These are phyloP conservation scores for Fusarium albidum DNA, from an alignment of 2,329 filamentous ascomycete species.

Conservation along the genomic window DNA sequence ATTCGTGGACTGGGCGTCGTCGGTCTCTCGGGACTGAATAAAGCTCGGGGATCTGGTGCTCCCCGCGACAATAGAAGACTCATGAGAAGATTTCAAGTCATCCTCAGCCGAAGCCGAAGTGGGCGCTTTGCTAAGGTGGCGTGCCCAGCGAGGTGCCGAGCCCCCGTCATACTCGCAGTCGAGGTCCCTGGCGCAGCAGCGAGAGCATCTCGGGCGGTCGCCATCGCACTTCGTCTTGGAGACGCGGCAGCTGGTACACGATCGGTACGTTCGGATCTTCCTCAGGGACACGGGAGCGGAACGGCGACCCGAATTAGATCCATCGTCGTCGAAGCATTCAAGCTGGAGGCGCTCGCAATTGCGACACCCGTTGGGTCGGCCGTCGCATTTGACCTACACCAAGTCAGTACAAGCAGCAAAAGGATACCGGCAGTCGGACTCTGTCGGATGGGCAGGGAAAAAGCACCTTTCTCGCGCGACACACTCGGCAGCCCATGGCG, in stretches of 20 bases:
- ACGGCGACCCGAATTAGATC: constrained; percentile 37
- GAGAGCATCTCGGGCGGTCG: constrained; percentile 49
- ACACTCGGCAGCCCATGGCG: constrained; percentile 51
- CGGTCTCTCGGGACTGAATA: constrained; percentile 37
- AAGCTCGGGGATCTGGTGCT: constrained; percentile 37
- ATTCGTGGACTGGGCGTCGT: constrained; percentile 21
- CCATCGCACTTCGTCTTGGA: constrained; percentile 54
- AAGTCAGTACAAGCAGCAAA: constrained; percentile 18
- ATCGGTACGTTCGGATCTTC: constrained; percentile 52
- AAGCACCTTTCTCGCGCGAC: constrained; percentile 51
- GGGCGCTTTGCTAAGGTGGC: constrained; percentile 42
- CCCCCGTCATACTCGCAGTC: constrained; percentile 51
- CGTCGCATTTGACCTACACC: constrained; percentile 52
- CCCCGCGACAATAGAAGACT: constrained; percentile 26
- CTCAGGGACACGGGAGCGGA: constrained; percentile 43
- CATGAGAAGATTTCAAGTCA: constrained; percentile 28
- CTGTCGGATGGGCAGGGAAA: not conserved
- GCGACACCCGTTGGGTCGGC: constrained; percentile 51
- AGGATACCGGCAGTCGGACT: constrained; percentile 3
- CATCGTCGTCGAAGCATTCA: constrained; percentile 50
- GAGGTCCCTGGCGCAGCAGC: constrained; percentile 45
- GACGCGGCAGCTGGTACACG: constrained; percentile 49
- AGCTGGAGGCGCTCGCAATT: constrained; percentile 54
- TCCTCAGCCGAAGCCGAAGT: constrained; percentile 37
- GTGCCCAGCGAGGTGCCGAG: constrained; percentile 48